Evolutionary conservation across 805 yeast species (phyloP).

Genomic region (Yarrowia hollandica): DNA sequence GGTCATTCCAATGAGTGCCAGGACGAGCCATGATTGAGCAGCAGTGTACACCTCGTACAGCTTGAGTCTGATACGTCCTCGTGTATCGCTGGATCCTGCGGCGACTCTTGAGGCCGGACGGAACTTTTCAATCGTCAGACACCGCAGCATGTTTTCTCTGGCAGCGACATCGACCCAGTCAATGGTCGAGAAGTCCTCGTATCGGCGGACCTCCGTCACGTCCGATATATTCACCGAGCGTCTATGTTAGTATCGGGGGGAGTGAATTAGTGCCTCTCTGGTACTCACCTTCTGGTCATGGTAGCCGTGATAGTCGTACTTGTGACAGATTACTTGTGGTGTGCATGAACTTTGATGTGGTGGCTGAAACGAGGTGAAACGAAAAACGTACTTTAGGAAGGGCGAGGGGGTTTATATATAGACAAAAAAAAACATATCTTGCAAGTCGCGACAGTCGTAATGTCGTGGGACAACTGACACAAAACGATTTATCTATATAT

Average conservation of each 20-base stretch:
- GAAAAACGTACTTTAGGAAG: too few relatives aligned
- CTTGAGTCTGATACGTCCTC: constrained; percentile 23
- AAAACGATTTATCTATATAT: background rate
- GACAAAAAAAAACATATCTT: too few relatives aligned
- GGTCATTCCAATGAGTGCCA: constrained; percentile 69
- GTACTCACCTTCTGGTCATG: constrained; percentile 24
- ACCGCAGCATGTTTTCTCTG: constrained; percentile 38
- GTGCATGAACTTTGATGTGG: constrained; percentile 15
- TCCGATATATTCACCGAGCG: constrained; percentile 24
- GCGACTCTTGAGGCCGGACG: constrained; percentile 29
- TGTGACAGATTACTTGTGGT: background rate
- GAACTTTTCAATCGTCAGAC: constrained; percentile 33
- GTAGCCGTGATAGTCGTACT: constrained; percentile 3
- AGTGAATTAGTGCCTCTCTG: background rate
- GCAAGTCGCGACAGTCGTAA: too few relatives aligned
- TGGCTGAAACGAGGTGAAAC: background rate
- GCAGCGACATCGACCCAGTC: constrained; percentile 64
- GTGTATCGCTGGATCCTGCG: constrained; percentile 30
- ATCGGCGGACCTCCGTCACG: constrained; percentile 46
- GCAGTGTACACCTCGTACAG: constrained; percentile 36
- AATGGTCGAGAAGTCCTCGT: constrained; percentile 49
- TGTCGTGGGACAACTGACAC: too few relatives aligned
- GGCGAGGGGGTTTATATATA: too few relatives aligned
- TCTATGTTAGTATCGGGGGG: background rate
- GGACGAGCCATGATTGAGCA: constrained; percentile 66